Base-by-base conservation (phyloP, 1,284 basidiomycete species). In the Sporisorium graminicola region DNA sequence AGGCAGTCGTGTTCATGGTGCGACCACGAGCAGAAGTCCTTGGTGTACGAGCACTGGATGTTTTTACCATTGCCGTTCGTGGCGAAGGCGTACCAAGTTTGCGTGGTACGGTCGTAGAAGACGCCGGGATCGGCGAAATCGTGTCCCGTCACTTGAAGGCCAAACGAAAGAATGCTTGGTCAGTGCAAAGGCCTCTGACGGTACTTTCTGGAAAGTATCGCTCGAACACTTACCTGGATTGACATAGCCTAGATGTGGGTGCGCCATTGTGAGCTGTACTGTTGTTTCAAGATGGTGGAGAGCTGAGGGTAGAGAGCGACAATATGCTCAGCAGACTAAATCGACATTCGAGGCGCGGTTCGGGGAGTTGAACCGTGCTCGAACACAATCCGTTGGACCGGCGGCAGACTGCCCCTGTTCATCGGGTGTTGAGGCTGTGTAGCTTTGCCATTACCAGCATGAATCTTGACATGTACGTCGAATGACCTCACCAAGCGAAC, bases 101-200 rank as follows among this genome's bases (percentile, higher is more conserved):
- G 60, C 5, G 61, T 60, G 8, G 46, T 26, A 22, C 53, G 57
- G 44, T 81, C 79, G 49, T 62, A 81, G 58, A 73, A 77, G 13
- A 77, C 66, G 42, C 77, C 79, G 3, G 79, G 79, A 57, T 81
- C 79, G 53, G 77, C 63, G 58, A 78, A 79, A 53, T 81, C 79
- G 59, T 74, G 71, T 5, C 55, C 64, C 18, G 74, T 58, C 26
- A 79, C 74, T n/a, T 67, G 65, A 3, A 31, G 12, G 14, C 3
- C n/a, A 9, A 31, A 16, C 8, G 3, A 29, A 12, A 33, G 1
- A 26, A 22, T 35, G 24, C 16, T 14, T n/a, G 14, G 20, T 42
- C n/a, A 70, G 60, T 35, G 35, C 35, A 9, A 3, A 3, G 31
- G 5, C 10, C 9, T 4, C 14, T n/a, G 20, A 9, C 8, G 7